Conservation (phyloP, 768 basidiomycete species). For the Boletus rubescentipes region DNA sequence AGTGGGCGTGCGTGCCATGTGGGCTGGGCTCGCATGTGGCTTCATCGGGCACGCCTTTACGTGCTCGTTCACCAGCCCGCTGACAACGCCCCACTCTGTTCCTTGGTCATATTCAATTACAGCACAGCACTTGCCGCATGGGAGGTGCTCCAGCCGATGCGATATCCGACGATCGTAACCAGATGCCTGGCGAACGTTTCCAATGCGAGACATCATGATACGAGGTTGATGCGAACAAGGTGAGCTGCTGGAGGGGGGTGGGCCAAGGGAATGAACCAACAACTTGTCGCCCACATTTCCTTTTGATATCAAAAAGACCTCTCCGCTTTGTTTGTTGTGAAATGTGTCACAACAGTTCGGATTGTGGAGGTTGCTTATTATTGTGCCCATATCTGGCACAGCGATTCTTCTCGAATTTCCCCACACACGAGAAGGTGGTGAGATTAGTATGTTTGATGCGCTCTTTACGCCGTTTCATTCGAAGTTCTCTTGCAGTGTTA, state of each 20-base stretch:
- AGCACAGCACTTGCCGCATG: constrained; percentile 28
- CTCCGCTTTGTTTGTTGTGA: constrained; percentile 34
- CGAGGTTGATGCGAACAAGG: constrained; percentile 11
- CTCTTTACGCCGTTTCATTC: constrained; percentile 24
- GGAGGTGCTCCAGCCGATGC: constrained; percentile 13
- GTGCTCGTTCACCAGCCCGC: constrained; percentile 28
- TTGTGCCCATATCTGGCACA: constrained; percentile 23
- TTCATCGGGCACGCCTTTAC: constrained; percentile 26
- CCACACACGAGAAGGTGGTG: constrained; percentile 20
- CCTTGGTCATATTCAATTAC: constrained; percentile 29
- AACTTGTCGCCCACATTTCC: constrained; percentile 7
- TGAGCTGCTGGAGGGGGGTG: constrained; percentile 4
- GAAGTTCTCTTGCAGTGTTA: constrained; percentile 13
- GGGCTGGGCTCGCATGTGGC: constrained; percentile 12
- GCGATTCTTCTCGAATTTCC: constrained; percentile 20
- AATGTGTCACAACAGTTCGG: constrained; percentile 20
- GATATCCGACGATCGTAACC: constrained; percentile 12
- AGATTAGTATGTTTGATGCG: constrained; percentile 23
- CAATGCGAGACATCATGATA: constrained; percentile 20
- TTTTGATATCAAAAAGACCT: constrained; percentile 24
- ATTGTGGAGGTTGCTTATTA: constrained; percentile 20
- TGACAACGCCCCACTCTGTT: constrained; percentile 26
- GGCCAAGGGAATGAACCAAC: constrained; percentile 3
- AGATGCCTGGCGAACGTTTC: constrained; percentile 6
- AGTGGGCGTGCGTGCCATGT: constrained; percentile 13